A percentile compares a stretch with the other conserved stretches of the same genome.
These are phyloP conservation scores for Elaeagnus macrophylla DNA, from an alignment of 306 rosid genomes.

Conservation along the genomic window DNA sequence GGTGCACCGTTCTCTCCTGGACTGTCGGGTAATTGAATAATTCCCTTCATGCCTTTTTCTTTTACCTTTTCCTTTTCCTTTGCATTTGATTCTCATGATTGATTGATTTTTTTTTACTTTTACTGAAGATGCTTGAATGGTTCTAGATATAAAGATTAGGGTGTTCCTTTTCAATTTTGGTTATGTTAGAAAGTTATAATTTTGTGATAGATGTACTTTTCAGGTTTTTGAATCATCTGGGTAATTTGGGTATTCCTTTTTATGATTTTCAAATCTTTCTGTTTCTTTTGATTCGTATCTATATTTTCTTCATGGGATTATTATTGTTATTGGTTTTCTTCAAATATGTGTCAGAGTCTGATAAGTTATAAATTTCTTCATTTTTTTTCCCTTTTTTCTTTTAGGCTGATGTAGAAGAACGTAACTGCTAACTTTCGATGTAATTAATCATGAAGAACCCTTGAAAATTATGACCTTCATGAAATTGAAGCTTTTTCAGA, in stretches of 20 bases:
- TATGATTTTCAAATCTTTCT: neutral
- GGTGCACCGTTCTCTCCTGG: neutral
- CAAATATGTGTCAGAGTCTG: neutral
- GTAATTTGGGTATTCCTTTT: neutral
- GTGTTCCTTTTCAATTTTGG: neutral
- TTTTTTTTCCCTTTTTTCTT: neutral
- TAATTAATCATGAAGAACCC: constrained; percentile 16
- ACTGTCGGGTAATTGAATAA: constrained; percentile 14
- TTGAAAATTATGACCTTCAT: neutral
- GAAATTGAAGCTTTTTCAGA: neutral
- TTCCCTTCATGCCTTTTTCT: constrained; percentile 15
- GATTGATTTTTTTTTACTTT: constrained; percentile 7
- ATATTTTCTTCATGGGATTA: constrained; percentile 1
- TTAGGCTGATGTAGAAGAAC: neutral
- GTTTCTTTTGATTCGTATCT: neutral
- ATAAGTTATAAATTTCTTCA: neutral
- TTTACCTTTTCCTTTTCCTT: neutral
- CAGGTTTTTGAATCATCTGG: constrained; percentile 8
- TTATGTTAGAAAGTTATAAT: neutral
- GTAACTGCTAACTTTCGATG: neutral
- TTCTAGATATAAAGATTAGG: neutral
- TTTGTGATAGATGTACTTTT: neutral
- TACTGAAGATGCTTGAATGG: neutral
- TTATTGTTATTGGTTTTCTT: constrained; percentile 4
- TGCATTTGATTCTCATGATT: constrained; percentile 5